Conservation (phyloP, 75 land plant species). For the Pinus tabuliformis region DNA sequence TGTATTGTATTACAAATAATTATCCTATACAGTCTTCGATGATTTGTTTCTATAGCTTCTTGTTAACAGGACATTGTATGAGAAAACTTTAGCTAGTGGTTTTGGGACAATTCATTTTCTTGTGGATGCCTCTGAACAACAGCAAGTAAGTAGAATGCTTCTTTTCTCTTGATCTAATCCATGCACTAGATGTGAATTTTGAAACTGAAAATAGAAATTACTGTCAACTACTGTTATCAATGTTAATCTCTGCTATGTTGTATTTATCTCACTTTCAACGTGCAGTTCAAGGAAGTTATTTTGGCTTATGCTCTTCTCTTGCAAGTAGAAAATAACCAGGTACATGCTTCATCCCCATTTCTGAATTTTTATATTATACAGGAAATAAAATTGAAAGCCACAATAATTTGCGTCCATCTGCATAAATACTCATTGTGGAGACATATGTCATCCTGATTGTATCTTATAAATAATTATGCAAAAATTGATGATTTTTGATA, state of each 20-base stretch:
- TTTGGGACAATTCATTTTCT: slow-evolving; percentile 95
- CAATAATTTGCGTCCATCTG: not conserved
- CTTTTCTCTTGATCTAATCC: not conserved
- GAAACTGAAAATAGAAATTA: not conserved
- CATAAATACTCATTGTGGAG: not conserved
- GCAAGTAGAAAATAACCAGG: slow-evolving; percentile 35
- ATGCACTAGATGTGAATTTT: not conserved
- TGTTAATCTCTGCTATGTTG: not conserved
- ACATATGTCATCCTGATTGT: not conserved
- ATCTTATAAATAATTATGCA: not conserved
- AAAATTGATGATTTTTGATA: too few relatives aligned
- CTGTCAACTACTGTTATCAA: not conserved
- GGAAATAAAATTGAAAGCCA: not conserved
- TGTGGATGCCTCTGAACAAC: slow-evolving; percentile 96
- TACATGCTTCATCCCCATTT: slow-evolving; percentile 11
- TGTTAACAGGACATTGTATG: slow-evolving; percentile 92
- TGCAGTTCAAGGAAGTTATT: slow-evolving; percentile 85
- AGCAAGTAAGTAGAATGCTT: slow-evolving; percentile 49
- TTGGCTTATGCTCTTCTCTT: slow-evolving; percentile 76
- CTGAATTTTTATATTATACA: not conserved
- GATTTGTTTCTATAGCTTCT: slow-evolving; percentile 45
- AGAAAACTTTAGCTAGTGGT: slow-evolving; percentile 97
- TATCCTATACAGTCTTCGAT: not conserved
- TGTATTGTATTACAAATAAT: not conserved
- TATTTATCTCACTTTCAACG: slow-evolving; percentile 2